Evolutionary conservation across 2,329 filamentous ascomycete species (phyloP), one percentile per base, ranked within the genome.

Genomic region (Ceratocystiopsis brevicomis): DNA sequence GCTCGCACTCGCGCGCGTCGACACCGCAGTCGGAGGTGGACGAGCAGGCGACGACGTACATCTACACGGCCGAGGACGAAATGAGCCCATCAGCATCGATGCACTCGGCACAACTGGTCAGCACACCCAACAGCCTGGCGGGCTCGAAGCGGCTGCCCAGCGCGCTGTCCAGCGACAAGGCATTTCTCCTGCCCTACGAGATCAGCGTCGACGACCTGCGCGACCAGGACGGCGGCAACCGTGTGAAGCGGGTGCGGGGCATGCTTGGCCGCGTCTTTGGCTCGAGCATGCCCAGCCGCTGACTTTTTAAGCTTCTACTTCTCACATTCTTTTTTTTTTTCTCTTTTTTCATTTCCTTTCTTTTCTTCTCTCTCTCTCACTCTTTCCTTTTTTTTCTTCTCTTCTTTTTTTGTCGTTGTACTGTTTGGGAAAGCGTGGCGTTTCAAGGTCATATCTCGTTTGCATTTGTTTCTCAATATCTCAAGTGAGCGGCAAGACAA

Each of bases 251-350:
- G 41, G 60, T 63, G 38, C 62, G 67, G 36, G 66, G 69, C 48
- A 63, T 73, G 59, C 68, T 69, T 57, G 66, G 65, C 33, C 67
- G 70, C 37, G 62, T 73, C 46, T 68, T 73, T 46, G 62, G 60
- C 41, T 56, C 61, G 3, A 47, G 45, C 42, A 60, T 64, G 45
- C 49, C 58, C 25, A 58, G 60, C 46, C 60, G 63, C 54, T 65
- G 25, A 45, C 12, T n/a, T 19, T 14, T 17, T 32, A 21, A 4
- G 4, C 36, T 16, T 30, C 17, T 30, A 34, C 21, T 13, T 30
- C 15, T 21, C 15, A n/a, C 19, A 39, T 37, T 40, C 5, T 11
- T n/a, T 45, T n/a, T 5, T 34, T 6, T 34, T 33, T 30, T 40
- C 35, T 33, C 33, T 17, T 3, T 18, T 36, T 39, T 16, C 25